Evolutionary conservation across 805 yeast genomes (phyloP).

Genomic region (Yamadazyma akitaensis): DNA sequence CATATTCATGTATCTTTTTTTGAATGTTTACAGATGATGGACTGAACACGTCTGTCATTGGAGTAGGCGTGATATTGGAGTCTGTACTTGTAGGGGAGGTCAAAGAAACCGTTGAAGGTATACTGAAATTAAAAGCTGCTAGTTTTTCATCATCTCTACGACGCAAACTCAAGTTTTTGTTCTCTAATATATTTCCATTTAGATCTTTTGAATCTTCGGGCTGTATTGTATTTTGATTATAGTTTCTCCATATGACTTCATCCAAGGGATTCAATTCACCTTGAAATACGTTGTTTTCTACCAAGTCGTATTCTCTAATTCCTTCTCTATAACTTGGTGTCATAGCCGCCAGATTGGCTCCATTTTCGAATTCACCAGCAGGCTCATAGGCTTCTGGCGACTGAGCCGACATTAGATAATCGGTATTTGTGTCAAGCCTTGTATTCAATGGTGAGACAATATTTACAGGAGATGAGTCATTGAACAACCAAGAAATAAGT

Average conservation of each 20-base stretch:
- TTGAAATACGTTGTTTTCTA: slow-evolving; percentile 36
- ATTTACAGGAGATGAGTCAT: slow-evolving; percentile 22
- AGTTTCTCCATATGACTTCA: slow-evolving; percentile 24
- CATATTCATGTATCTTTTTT: slow-evolving; percentile 11
- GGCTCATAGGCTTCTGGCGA: neutral
- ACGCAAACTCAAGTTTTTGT: neutral
- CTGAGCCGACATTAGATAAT: neutral
- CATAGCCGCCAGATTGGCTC: neutral
- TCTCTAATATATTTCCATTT: neutral
- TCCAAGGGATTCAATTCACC: slow-evolving; percentile 39
- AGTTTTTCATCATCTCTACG: slow-evolving; percentile 3
- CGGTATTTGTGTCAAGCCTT: neutral
- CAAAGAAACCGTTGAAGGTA: slow-evolving; percentile 24
- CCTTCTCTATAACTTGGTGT: neutral
- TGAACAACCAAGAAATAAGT: slow-evolving; percentile 39
- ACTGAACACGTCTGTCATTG: slow-evolving; percentile 8
- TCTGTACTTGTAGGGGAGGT: slow-evolving; percentile 34
- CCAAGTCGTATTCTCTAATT: slow-evolving; percentile 22
- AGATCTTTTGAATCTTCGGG: neutral
- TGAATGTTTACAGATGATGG: slow-evolving; percentile 6
- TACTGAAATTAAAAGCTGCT: slow-evolving; percentile 11
- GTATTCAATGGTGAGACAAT: slow-evolving; percentile 3
- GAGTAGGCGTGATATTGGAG: slow-evolving; percentile 17
- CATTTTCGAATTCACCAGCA: neutral
- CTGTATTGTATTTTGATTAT: slow-evolving; percentile 5